Evolutionary conservation across 805 yeast genomes (phyloP).

Genomic region (Candida ficus): DNA sequence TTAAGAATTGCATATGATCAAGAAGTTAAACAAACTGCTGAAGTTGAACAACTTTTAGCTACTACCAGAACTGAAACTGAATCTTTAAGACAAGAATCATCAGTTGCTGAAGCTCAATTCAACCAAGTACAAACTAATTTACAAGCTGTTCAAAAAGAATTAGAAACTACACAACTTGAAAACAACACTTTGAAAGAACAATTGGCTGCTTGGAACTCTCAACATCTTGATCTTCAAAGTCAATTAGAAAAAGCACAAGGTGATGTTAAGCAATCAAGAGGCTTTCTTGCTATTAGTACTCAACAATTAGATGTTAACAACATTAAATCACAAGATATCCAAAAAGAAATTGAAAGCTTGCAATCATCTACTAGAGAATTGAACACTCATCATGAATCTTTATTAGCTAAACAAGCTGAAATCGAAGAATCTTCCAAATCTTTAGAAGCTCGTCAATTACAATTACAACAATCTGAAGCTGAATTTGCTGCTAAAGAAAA

Average conservation of each 20-base stretch:
- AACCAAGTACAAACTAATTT: slow-evolving; percentile 65
- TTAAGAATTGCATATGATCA: slow-evolving; percentile 69
- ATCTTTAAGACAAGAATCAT: slow-evolving; percentile 62
- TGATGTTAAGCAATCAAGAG: slow-evolving; percentile 57
- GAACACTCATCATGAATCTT: slow-evolving; percentile 34
- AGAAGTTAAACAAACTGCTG: slow-evolving; percentile 71
- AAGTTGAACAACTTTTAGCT: slow-evolving; percentile 59
- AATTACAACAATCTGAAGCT: slow-evolving; percentile 13
- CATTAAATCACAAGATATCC: slow-evolving; percentile 39
- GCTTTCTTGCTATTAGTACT: slow-evolving; percentile 57
- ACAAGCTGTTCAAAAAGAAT: slow-evolving; percentile 50
- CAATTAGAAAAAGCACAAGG: slow-evolving; percentile 47
- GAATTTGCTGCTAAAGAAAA: slow-evolving; percentile 17
- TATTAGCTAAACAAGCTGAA: slow-evolving; percentile 31
- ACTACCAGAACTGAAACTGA: slow-evolving; percentile 63
- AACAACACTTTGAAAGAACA: slow-evolving; percentile 64
- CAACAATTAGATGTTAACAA: slow-evolving; percentile 68
- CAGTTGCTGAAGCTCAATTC: slow-evolving; percentile 72
- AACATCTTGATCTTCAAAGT: slow-evolving; percentile 52
- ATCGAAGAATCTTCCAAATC: slow-evolving; percentile 34
- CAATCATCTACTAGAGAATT: slow-evolving; percentile 29
- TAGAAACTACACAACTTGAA: slow-evolving; percentile 65
- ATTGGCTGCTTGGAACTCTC: slow-evolving; percentile 61
- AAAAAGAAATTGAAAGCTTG: slow-evolving; percentile 34
- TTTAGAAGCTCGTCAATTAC: slow-evolving; percentile 26